These are phyloP conservation scores for Aquilaria malaccensis DNA, from an alignment of 345 rosid species.

Conservation along the genomic window DNA sequence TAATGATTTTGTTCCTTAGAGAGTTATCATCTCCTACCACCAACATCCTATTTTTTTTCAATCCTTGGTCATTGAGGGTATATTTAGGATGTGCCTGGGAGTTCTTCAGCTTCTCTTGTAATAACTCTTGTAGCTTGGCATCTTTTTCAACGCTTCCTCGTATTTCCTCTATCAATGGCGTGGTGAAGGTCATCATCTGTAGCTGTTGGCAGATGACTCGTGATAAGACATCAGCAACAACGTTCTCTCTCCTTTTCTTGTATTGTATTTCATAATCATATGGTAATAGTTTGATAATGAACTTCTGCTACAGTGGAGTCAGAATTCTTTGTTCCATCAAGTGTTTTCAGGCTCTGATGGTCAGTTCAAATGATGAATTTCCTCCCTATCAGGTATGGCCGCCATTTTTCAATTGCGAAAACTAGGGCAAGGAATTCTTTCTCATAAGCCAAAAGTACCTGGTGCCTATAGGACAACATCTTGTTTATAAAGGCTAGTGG, in stretches of 20 bases:
- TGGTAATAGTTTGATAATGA: no score
- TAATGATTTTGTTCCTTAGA: background rate
- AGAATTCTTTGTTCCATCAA: background rate
- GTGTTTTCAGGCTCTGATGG: background rate
- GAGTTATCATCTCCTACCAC: background rate
- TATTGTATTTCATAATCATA: no score
- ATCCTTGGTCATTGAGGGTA: background rate
- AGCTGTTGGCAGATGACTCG: background rate
- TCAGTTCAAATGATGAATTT: background rate
- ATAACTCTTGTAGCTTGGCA: background rate
- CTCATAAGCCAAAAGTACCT: no score
- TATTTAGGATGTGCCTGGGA: no score
- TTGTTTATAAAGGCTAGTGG: background rate
- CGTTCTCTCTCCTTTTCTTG: no score
- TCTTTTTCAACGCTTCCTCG: background rate
- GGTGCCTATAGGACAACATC: background rate
- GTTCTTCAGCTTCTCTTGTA: background rate
- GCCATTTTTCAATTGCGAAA: no score
- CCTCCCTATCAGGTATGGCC: background rate
- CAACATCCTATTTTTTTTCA: background rate
- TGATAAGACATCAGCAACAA: no score
- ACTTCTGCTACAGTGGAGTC: background rate
- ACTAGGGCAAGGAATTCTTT: no score
- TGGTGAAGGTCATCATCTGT: background rate
- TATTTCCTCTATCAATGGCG: background rate